Base-by-base conservation (phyloP, 371 early-diverging fungal genomes). In the Massospora cicadina region DNA sequence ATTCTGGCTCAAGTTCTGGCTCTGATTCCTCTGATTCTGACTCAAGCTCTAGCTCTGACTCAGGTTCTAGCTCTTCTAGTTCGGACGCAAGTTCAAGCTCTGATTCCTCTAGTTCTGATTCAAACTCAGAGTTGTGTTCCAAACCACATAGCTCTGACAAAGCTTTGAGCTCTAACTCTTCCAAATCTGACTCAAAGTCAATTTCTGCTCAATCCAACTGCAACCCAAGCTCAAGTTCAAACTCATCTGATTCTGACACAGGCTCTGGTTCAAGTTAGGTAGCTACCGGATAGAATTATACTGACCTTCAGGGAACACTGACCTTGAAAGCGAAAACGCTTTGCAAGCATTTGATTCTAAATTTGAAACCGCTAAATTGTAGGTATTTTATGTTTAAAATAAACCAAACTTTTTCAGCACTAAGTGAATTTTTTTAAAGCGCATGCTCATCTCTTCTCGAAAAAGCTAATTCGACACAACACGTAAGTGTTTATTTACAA, bases 21-120 rank as follows among this genome's bases (percentile, higher is more conserved):
- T 5, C 13, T 10, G 21, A 31, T 12, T 2, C 28, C 43, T 66
- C 66, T 63, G 64, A 65, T 54, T 67, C 72, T 28, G 60, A 58
- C 54, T 58, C 59, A 28, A 63, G 63, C 27, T 68, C 61, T 25
- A 67, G 68, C 30, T 68, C 72, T 43, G 43, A 5, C 5, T 43
- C 54, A 67, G 67, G 13, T 57, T 55, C 65, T 61, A 23, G 67
- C 62, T 5, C 13, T 29, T 12, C 64, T 66, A 17, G 27, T 5
- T 60, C 7, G 58, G 58, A 31, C 33, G 69, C 23, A 64, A 60
- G 28, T 13, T 17, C n/a, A 64, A 53, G 31, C 33, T 53, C 23
- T 10, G 21, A 31, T 12, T 2, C 28, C 43, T 66, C 66, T 63
- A 62, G 64, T 54, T 67, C 72, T 28, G 60, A 58, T 57, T 58